Evolutionary conservation across 179 eudicot genomes (phyloP).

Genomic region (Silene vulgaris): DNA sequence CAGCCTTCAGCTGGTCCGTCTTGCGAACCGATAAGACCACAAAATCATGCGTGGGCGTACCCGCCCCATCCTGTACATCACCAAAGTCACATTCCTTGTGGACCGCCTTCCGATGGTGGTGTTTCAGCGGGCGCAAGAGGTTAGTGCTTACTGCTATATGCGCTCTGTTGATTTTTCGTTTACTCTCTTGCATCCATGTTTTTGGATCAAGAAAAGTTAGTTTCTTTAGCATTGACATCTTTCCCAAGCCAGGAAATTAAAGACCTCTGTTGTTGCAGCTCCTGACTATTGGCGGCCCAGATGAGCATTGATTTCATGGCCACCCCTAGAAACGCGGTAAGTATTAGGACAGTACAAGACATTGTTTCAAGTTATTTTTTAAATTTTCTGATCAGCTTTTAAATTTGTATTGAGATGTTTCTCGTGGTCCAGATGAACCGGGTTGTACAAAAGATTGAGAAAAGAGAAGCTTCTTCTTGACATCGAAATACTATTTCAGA

Average conservation of each 20-base stretch:
- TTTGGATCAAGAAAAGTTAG: not conserved
- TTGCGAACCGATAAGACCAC: constrained; percentile 50
- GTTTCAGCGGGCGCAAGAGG: constrained; percentile 71
- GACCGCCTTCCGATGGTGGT: constrained; percentile 67
- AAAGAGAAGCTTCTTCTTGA: constrained; percentile 19
- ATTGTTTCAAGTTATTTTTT: not conserved
- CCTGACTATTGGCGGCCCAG: constrained; percentile 82
- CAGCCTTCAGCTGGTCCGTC: constrained; percentile 42
- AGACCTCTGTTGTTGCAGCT: constrained; percentile 43
- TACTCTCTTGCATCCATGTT: not conserved
- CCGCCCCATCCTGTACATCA: constrained; percentile 56
- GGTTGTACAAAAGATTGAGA: constrained; percentile 33
- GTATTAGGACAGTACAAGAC: constrained; percentile 6
- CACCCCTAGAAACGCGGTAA: constrained; percentile 19
- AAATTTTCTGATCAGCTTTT: too few species aligned
- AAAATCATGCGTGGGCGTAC: constrained; percentile 54
- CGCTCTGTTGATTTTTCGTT: not conserved
- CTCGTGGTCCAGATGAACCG: constrained; percentile 24
- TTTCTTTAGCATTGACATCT: not conserved
- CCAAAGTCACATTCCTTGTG: constrained; percentile 46
- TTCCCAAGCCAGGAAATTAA: not conserved
- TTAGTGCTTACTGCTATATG: constrained; percentile 23
- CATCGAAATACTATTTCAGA: constrained; percentile 10
- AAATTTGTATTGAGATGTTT: not conserved
- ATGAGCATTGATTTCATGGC: constrained; percentile 30